These are phyloP conservation scores for Cercospora citrullina DNA, from an alignment of 2,329 filamentous ascomycete species.

Conservation along the genomic window DNA sequence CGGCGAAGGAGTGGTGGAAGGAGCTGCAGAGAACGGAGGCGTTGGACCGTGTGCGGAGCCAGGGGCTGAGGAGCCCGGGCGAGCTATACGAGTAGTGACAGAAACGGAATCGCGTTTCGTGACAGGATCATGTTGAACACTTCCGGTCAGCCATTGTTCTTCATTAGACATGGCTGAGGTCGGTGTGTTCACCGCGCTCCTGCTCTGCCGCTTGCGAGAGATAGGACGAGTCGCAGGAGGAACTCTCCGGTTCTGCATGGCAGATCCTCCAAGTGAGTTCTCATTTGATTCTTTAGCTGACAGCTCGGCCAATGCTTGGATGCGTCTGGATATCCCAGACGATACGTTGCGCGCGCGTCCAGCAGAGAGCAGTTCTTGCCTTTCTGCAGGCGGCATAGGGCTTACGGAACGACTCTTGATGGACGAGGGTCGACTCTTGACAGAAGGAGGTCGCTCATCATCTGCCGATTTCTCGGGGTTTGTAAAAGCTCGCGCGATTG, in stretches of 20 bases:
- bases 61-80: constrained; percentile 49
- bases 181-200: constrained; percentile 20
- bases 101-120: constrained; percentile 73
- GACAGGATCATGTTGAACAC: constrained; percentile 40
- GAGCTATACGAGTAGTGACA: constrained; percentile 80
- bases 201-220: constrained; percentile 27
- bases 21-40: constrained; percentile 50
- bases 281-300: constrained; percentile 30
- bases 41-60: constrained; percentile 42
- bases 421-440: neutral
- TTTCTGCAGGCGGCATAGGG: constrained; percentile 19
- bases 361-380: constrained; percentile 37
- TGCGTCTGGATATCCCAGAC: constrained; percentile 88
- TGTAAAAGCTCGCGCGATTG: constrained; percentile 27
- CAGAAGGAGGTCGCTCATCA: neutral
- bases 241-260: constrained; percentile 19
- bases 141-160: constrained; percentile 42
- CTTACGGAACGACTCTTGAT: neutral
- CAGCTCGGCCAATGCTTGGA: constrained; percentile 86
- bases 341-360: constrained; percentile 72
- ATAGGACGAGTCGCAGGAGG: constrained; percentile 24
- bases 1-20: constrained; percentile 6
- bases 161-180: constrained; percentile 25
- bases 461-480: constrained; percentile 12
- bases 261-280: constrained; percentile 15